phyloP scores from a whole-genome alignment of 1,284 basidiomycete genomes.

The Heterobasidion parviporum region DNA sequence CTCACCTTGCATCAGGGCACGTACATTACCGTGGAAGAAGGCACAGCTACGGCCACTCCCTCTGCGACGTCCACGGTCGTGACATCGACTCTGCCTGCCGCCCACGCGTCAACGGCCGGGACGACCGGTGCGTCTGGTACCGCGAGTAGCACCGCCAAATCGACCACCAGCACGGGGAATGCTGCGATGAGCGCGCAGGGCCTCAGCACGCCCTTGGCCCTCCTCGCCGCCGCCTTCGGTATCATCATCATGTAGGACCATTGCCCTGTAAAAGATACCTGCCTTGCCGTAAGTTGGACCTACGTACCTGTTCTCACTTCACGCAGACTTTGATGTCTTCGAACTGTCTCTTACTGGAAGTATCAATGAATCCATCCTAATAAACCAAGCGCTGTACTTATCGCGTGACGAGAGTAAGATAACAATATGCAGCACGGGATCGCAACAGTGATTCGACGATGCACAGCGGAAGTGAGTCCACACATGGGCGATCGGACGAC shows the following conservation, averaged over 20 bases:
- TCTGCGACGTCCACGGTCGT: constrained; percentile 55
- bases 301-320: neutral
- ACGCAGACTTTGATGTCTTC: neutral
- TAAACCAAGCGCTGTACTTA: neutral
- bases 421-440: neutral
- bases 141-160: neutral
- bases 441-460: neutral
- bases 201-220: constrained; percentile 1
- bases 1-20: constrained; percentile 35
- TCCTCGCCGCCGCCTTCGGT: constrained; percentile 1
- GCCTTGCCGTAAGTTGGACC: neutral
- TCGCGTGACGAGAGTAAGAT: constrained; percentile 2
- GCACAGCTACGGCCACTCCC: constrained; percentile 44
- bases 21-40: constrained; percentile 73
- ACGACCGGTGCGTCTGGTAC: neutral
- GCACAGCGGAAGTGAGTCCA: neutral
- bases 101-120: constrained; percentile 2
- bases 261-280: neutral
- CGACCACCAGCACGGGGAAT: neutral
- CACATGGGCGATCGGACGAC: neutral
- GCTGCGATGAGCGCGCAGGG: neutral
- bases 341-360: neutral
- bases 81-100: constrained; percentile 46
- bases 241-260: neutral
- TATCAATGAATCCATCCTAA: neutral